A percentile compares a stretch with the other conserved stretches of the same genome.
Conservation (phyloP, 139 green algal genomes). For the Asterochloris erici region DNA sequence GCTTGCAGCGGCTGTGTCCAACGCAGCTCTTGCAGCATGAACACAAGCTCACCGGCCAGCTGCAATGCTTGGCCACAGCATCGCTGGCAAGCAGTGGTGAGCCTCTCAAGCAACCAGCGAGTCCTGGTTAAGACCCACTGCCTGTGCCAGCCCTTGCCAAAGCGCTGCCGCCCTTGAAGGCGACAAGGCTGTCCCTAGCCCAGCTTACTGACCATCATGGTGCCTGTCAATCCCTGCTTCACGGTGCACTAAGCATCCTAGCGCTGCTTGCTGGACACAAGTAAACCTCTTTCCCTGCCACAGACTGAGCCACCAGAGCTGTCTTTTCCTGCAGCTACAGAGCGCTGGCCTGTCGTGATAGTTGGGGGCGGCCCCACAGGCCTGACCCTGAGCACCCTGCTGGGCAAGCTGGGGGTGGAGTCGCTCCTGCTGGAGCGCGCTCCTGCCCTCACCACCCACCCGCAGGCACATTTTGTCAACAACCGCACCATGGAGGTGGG, state of each 20-base stretch:
- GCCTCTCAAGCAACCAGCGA: too few species aligned
- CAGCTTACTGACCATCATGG: background rate
- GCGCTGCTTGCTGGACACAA: background rate
- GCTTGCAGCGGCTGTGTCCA: too few species aligned
- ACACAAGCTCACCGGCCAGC: too few species aligned
- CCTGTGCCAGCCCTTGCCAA: background rate
- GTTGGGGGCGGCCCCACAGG: conserved; percentile 76
- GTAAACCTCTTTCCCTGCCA: background rate
- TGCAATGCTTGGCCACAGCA: too few species aligned
- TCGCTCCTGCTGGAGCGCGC: conserved; percentile 65
- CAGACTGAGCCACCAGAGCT: background rate
- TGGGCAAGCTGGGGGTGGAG: conserved; percentile 57
- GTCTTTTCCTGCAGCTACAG: conserved; percentile 6
- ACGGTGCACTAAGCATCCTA: background rate
- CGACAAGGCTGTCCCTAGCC: background rate
- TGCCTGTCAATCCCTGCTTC: background rate
- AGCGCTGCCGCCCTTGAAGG: background rate
- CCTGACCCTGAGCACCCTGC: conserved; percentile 58
- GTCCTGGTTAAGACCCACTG: too few species aligned
- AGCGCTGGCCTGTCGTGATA: conserved; percentile 66
- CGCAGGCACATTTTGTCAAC: conserved; percentile 88
- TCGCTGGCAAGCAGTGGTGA: too few species aligned
- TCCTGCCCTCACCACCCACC: conserved; percentile 39
- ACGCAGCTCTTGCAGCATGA: too few species aligned
- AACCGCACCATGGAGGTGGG: conserved; percentile 53